These are phyloP conservation scores for Rheum nobile DNA, from an alignment of 148 eudicot genomes.

Conservation along the genomic window DNA sequence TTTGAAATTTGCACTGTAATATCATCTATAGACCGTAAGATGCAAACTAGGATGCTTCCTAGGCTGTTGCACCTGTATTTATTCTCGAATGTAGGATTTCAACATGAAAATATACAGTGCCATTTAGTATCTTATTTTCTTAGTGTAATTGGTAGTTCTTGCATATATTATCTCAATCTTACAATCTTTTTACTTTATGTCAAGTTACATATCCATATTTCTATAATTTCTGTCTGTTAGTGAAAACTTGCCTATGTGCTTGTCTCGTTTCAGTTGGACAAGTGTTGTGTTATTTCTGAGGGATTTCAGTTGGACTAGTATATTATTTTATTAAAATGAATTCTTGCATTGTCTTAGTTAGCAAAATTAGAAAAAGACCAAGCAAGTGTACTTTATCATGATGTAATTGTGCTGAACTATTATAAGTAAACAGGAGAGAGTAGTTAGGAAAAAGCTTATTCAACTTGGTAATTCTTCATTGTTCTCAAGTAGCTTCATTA, in stretches of 20 bases:
- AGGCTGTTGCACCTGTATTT: not conserved
- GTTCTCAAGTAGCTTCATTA: too few species aligned
- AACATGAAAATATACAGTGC: not conserved
- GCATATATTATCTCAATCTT: not conserved
- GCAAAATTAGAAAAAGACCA: too few species aligned
- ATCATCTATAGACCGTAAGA: not conserved
- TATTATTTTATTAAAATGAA: too few species aligned
- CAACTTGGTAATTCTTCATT: too few species aligned
- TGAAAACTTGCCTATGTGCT: not conserved
- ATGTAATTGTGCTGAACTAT: too few species aligned
- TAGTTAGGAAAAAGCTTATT: too few species aligned
- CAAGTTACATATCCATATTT: not conserved
- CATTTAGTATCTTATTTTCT: not conserved
- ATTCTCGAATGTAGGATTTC: not conserved
- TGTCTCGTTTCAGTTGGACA: not conserved
- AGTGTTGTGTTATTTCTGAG: not conserved
- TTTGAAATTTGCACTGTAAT: not conserved
- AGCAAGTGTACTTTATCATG: too few species aligned
- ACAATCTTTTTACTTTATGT: not conserved
- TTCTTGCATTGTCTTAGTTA: too few species aligned
- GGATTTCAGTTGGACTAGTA: too few species aligned
- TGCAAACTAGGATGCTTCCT: not conserved
- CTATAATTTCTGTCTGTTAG: not conserved
- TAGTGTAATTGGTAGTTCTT: not conserved
- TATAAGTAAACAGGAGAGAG: too few species aligned